Evolutionary conservation across 768 basidiomycete species (phyloP).

Genomic region (Podaxis rugospora): DNA sequence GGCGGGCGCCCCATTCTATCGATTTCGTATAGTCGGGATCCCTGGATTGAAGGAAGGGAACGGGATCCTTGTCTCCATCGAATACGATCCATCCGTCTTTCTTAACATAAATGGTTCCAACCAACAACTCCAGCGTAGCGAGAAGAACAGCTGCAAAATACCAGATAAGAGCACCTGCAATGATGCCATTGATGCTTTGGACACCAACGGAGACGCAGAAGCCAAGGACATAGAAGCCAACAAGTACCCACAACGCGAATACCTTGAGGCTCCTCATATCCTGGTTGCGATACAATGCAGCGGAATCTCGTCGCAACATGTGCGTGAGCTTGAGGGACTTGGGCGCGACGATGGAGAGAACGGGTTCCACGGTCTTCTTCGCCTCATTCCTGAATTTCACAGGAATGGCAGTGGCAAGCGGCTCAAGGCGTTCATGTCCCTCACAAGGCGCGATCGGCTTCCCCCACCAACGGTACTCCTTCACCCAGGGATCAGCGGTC

Average conservation of each 20-base stretch:
- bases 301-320: slow-evolving; percentile 2
- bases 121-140: neutral
- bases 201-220: neutral
- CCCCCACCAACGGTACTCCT: slow-evolving; percentile 12
- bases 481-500: neutral
- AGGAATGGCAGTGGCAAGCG: slow-evolving; percentile 8
- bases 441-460: slow-evolving; percentile 7
- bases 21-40: slow-evolving; percentile 8
- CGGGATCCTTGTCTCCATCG: slow-evolving; percentile 12
- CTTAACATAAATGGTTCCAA: slow-evolving; percentile 9
- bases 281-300: neutral
- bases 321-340: slow-evolving; percentile 12
- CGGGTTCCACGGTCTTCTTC: neutral
- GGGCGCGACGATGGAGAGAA: slow-evolving; percentile 11
- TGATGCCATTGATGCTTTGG: neutral
- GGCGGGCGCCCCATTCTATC: slow-evolving; percentile 12
- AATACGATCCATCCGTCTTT: slow-evolving; percentile 12
- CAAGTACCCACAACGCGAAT: neutral
- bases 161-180: neutral
- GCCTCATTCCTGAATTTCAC: neutral
- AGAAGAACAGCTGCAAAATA: neutral
- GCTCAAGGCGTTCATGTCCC: slow-evolving; percentile 9
- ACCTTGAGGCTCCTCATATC: neutral
- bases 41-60: slow-evolving; percentile 4
- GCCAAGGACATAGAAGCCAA: neutral